These are phyloP conservation scores for Plenodomus biglobosus DNA, from an alignment of 2,329 filamentous ascomycete species.

Conservation along the genomic window DNA sequence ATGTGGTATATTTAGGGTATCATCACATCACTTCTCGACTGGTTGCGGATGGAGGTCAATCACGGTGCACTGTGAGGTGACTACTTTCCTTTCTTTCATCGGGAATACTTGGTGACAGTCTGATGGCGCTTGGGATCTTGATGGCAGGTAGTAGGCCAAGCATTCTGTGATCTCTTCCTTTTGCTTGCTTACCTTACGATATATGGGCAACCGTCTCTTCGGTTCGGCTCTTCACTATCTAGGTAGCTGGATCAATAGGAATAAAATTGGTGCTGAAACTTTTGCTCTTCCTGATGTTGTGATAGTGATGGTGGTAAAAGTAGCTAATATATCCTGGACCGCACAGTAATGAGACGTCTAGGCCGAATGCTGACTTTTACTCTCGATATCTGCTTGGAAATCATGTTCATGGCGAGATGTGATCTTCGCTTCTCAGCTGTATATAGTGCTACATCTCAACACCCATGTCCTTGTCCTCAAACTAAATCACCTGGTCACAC, in stretches of 20 bases:
- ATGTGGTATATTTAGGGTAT: conserved; percentile 55
- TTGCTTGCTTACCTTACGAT: not conserved
- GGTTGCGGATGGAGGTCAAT: not conserved
- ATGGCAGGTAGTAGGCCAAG: not conserved
- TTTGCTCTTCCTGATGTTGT: not conserved
- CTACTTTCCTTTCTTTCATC: not conserved
- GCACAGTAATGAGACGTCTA: no score
- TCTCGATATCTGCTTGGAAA: no score
- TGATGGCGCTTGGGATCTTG: not conserved
- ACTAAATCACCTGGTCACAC: no score
- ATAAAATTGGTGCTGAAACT: not conserved
- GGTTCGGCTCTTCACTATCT: not conserved
- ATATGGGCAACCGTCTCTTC: not conserved
- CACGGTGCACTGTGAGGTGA: not conserved
- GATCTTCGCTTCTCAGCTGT: no score
- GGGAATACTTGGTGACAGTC: no score
- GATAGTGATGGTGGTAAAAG: not conserved
- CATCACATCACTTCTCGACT: not conserved
- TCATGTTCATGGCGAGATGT: no score
- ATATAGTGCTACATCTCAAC: no score
- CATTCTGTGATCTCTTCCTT: not conserved
- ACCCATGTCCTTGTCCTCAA: no score
- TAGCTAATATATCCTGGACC: no score
- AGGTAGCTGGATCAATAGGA: not conserved
- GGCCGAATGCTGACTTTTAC: no score